Evolutionary conservation across 495 filamentous ascomycete genomes (phyloP), one percentile per base, ranked within the genome.

Genomic region (Penicillium coffeae): DNA sequence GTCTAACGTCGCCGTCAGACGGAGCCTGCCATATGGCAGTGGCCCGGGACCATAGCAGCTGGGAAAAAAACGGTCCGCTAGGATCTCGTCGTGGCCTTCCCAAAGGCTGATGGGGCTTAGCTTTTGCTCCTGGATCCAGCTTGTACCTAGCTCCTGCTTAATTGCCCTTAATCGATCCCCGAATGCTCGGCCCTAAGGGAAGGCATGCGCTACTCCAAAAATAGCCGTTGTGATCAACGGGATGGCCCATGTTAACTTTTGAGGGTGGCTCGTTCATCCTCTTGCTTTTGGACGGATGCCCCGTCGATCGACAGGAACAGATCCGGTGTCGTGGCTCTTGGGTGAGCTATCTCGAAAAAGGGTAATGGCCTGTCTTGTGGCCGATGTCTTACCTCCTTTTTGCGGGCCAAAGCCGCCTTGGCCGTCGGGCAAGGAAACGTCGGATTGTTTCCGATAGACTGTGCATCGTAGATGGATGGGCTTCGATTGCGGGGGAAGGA

Each of bases 21-120:
- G 54, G 54, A 45, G 50, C 39, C 46, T 30, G 42, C 42, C 30
- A 45, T 45, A 45, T 45, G 42, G 42, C 42, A 32, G 18, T 43
- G n/a, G n/a, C n/a, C n/a, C n/a, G 25, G 25, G 25, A 30, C 10
- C 25, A 30, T n/a, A n/a, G n/a, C n/a, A n/a, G n/a, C n/a, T n/a
- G n/a, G n/a, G n/a, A n/a, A n/a, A n/a, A 19, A 16, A 50, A 55
- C 48, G 55, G 48, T 45, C 58, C 48, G 54, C 58, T 42, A 47
- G 51, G 50, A 40, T 51, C 47, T 53, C 41, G 40, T 33, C 40
- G 40, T 45, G 45, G 22, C 33, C 41, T 33, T 10, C 8, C n/a
- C n/a, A n/a, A 13, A 2, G 19, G 22, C 21, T 21, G 22, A 21
- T 34, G 14, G 39, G 16, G 15, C 25, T 13, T 32, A 9, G 25